Percentiles rank a stretch among this genome's conserved stretches.
Conservation (phyloP, 106 monocot genomes). For the Dioscorea zingiberensis region DNA sequence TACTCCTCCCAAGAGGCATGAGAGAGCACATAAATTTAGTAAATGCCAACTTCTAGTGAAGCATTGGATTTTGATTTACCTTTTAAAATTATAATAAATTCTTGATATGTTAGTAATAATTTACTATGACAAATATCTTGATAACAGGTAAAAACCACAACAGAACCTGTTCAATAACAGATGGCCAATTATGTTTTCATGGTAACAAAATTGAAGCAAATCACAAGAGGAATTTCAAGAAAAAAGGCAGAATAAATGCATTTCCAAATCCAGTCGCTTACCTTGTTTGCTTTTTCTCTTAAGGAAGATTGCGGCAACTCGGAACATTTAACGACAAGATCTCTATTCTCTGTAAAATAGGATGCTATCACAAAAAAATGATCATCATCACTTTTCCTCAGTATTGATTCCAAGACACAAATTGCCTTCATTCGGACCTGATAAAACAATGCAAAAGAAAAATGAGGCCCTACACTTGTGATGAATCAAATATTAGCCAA, state of each 20-base stretch:
- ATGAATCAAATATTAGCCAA: too few species aligned
- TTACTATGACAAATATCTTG: too few species aligned
- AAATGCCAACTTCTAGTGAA: too few species aligned
- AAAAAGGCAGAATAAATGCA: background rate
- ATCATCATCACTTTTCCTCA: constrained; percentile 75
- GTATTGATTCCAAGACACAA: constrained; percentile 82
- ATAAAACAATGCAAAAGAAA: constrained; percentile 9
- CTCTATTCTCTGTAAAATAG: constrained; percentile 86
- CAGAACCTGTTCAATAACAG: too few species aligned
- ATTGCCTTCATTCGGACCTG: constrained; percentile 99
- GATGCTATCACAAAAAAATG: constrained; percentile 58
- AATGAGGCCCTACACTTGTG: background rate
- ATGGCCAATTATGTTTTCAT: too few species aligned
- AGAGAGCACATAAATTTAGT: too few species aligned
- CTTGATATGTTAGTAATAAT: too few species aligned
- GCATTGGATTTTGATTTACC: too few species aligned
- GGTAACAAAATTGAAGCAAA: too few species aligned
- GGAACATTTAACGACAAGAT: constrained; percentile 63
- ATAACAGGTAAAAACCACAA: too few species aligned
- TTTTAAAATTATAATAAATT: too few species aligned
- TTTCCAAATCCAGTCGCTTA: constrained; percentile 16
- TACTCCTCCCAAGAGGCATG: too few species aligned
- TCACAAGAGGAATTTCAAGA: background rate
- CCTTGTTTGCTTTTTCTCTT: constrained; percentile 87
- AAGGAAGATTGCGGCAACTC: constrained; percentile 84